These are phyloP conservation scores for Fomes fomentarius DNA, from an alignment of 1,284 basidiomycete species.

Conservation along the genomic window DNA sequence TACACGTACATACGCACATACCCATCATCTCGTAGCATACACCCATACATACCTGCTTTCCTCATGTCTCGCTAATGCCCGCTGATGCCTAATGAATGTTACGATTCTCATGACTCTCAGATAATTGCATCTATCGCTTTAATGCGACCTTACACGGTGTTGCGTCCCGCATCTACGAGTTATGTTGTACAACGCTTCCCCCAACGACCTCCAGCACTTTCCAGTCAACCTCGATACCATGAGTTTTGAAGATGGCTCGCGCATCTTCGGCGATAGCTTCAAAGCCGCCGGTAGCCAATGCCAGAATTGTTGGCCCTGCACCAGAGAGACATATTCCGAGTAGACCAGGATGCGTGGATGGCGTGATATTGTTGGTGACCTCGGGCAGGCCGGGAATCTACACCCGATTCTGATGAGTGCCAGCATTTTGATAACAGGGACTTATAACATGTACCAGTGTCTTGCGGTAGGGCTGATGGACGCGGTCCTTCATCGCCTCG, in stretches of 20 bases:
- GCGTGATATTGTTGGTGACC: slow-evolving; percentile 89
- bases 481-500: slow-evolving; percentile 98
- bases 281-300: slow-evolving; percentile 88
- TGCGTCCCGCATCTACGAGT: slow-evolving; percentile 7
- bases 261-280: slow-evolving; percentile 86
- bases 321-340: slow-evolving; percentile 98
- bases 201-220: slow-evolving; percentile 69
- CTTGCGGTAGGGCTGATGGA: slow-evolving; percentile 97
- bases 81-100: slow-evolving; percentile 25
- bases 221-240: slow-evolving; percentile 84
- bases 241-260: slow-evolving; percentile 69
- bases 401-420: not conserved
- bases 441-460: slow-evolving; percentile 64
- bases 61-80: slow-evolving; percentile 16
- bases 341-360: slow-evolving; percentile 87
- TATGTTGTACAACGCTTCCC: slow-evolving; percentile 44
- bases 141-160: no score
- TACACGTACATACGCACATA: slow-evolving; percentile 16
- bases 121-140: no score
- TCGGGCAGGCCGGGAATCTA: slow-evolving; percentile 95
- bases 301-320: slow-evolving; percentile 96
- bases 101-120: slow-evolving; percentile 7
- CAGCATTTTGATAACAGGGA: not conserved
- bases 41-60: slow-evolving; percentile 21
- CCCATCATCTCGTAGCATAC: slow-evolving; percentile 22